A percentile compares a stretch with the other conserved stretches of the same genome.
These are phyloP conservation scores for Colletotrichum sp. DNA, from an alignment of 2,329 filamentous ascomycete species.

Conservation along the genomic window DNA sequence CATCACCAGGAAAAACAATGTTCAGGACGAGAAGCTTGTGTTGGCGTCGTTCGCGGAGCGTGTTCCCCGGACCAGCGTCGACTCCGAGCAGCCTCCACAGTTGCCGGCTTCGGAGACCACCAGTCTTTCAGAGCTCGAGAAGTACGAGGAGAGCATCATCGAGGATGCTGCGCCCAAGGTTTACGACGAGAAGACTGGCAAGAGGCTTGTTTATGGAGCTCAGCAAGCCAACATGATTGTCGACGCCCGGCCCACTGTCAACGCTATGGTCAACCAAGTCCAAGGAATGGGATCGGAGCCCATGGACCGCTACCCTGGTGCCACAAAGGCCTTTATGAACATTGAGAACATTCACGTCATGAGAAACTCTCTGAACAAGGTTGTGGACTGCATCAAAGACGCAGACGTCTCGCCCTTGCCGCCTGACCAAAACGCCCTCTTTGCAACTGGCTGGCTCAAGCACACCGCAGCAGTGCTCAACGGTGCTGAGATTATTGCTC, in stretches of 20 bases:
- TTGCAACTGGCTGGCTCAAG: slow-evolving; percentile 88
- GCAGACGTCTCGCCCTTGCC: slow-evolving; percentile 85
- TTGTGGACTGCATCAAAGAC: slow-evolving; percentile 90
- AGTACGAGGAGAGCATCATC: slow-evolving; percentile 72
- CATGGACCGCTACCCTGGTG: slow-evolving; percentile 95
- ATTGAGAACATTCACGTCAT: slow-evolving; percentile 99
- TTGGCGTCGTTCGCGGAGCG: slow-evolving; percentile 89
- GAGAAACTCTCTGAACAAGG: slow-evolving; percentile 86
- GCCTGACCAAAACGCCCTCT: slow-evolving; percentile 80
- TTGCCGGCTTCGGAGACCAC: slow-evolving; percentile 48
- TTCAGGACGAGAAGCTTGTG: slow-evolving; percentile 94
- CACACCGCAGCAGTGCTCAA: slow-evolving; percentile 87
- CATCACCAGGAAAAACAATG: slow-evolving; percentile 84
- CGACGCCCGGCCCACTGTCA: slow-evolving; percentile 91
- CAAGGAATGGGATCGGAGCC: slow-evolving; percentile 94
- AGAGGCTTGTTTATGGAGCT: slow-evolving; percentile 80
- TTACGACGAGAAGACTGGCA: slow-evolving; percentile 64
- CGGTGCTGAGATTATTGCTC: slow-evolving; percentile 82
- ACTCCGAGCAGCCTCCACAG: slow-evolving; percentile 48
- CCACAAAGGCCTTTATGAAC: slow-evolving; percentile 88
- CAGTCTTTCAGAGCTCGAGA: slow-evolving; percentile 67
- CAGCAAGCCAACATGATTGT: slow-evolving; percentile 95
- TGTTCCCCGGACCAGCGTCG: slow-evolving; percentile 36
- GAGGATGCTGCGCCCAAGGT: slow-evolving; percentile 48
- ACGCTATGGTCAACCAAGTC: slow-evolving; percentile 93